phyloP scores from a whole-genome alignment of 1,284 basidiomycete genomes.

The Tilletia indica region DNA sequence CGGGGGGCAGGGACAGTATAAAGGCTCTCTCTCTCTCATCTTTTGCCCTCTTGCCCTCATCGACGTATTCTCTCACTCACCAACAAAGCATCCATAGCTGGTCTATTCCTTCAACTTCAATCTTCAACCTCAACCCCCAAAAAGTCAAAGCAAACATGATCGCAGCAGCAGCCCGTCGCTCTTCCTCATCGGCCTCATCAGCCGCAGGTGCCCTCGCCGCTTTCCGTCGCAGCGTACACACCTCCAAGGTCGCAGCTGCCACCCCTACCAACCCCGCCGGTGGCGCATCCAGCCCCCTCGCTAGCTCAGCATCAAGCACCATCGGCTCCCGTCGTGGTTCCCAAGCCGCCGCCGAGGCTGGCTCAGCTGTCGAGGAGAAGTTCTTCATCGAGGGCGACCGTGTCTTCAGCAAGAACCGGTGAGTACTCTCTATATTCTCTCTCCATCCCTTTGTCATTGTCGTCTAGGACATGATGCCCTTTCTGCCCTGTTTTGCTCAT shows the following conservation, averaged over 20 bases:
- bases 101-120: not conserved
- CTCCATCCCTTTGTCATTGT: not conserved
- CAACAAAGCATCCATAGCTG: not conserved
- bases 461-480: no score
- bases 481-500: not conserved
- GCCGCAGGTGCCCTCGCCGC: conserved; percentile 5
- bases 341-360: conserved; percentile 13
- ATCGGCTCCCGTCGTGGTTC: conserved; percentile 9
- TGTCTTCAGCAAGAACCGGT: conserved; percentile 13
- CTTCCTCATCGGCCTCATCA: conserved; percentile 6
- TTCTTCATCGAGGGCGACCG: conserved; percentile 17
- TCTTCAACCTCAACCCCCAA: not conserved
- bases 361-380: conserved; percentile 8
- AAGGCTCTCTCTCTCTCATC: not conserved
- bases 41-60: not conserved
- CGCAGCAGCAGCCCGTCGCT: conserved; percentile 7
- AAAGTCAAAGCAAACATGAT: not conserved
- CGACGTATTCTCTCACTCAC: not conserved
- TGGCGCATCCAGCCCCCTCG: conserved; percentile 2
- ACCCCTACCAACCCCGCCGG: conserved; percentile 10
- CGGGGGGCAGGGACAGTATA: no score
- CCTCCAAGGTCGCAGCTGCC: conserved; percentile 8
- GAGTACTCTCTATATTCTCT: not conserved
- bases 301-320: conserved; percentile 5
- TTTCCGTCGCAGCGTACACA: conserved; percentile 12